Conservation (phyloP, 2,329 filamentous ascomycete species). For the Ambrosiella xylebori region DNA sequence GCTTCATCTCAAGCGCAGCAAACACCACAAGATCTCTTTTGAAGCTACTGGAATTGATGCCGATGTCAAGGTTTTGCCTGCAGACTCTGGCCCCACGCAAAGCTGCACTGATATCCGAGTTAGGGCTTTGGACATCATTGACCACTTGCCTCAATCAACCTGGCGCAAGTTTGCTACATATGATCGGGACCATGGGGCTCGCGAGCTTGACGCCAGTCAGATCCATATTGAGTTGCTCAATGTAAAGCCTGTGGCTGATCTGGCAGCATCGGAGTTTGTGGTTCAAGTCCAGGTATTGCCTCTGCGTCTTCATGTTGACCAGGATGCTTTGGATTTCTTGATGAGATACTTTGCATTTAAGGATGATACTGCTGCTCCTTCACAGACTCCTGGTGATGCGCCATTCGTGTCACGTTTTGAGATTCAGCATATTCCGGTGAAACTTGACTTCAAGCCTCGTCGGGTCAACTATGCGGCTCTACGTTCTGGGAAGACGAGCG, state of each 20-base stretch:
- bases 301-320: slow-evolving; percentile 81
- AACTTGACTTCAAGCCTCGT: slow-evolving; percentile 92
- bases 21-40: slow-evolving; percentile 86
- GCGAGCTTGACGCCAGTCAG: slow-evolving; percentile 78
- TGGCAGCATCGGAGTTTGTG: slow-evolving; percentile 80
- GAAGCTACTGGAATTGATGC: slow-evolving; percentile 72
- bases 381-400: slow-evolving; percentile 47
- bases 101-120: slow-evolving; percentile 76
- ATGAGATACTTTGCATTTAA: slow-evolving; percentile 97
- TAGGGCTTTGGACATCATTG: slow-evolving; percentile 73
- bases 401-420: slow-evolving; percentile 85
- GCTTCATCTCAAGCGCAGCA: slow-evolving; percentile 67
- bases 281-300: slow-evolving; percentile 65
- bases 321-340: slow-evolving; percentile 93
- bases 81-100: slow-evolving; percentile 61
- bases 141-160: slow-evolving; percentile 85
- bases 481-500: slow-evolving; percentile 81
- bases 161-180: slow-evolving; percentile 98
- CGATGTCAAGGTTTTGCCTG: slow-evolving; percentile 67
- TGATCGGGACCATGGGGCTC: slow-evolving; percentile 68
- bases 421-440: slow-evolving; percentile 65
- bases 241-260: slow-evolving; percentile 66
- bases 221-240: slow-evolving; percentile 75
- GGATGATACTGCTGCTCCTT: slow-evolving; percentile 45
- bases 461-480: slow-evolving; percentile 90